phyloP scores from a whole-genome alignment of 768 basidiomycete species.

The Lactifluus piperatus region DNA sequence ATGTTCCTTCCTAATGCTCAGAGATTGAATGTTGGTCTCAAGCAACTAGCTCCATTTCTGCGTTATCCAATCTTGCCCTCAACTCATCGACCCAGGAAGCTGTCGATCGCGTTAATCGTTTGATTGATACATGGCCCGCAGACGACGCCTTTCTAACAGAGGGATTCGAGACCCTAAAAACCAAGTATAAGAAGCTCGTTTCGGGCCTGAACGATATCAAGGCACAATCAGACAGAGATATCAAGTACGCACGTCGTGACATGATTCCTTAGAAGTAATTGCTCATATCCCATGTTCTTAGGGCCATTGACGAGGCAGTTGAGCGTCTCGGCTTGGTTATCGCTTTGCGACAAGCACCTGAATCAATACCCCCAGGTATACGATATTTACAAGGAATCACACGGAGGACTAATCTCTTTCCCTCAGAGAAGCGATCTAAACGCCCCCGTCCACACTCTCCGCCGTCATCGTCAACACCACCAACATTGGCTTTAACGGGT shows the following conservation, averaged over 20 bases:
- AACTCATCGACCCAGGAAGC: constrained; percentile 45
- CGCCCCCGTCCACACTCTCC: constrained; percentile 68
- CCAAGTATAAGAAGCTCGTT: constrained; percentile 51
- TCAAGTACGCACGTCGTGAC: constrained; percentile 36
- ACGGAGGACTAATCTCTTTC: background rate
- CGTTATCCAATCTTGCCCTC: constrained; percentile 45
- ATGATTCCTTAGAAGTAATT: constrained; percentile 3
- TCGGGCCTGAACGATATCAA: constrained; percentile 58
- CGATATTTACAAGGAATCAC: background rate
- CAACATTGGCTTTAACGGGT: constrained; percentile 23
- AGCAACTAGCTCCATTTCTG: constrained; percentile 49
- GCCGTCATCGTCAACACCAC: constrained; percentile 38
- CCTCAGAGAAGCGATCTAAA: constrained; percentile 52
- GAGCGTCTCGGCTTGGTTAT: constrained; percentile 64
- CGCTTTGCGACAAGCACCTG: constrained; percentile 64
- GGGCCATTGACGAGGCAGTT: constrained; percentile 62
- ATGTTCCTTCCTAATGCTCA: constrained; percentile 26
- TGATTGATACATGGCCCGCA: constrained; percentile 61
- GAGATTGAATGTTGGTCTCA: constrained; percentile 74
- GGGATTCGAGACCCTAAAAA: constrained; percentile 55
- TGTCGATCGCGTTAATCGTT: constrained; percentile 63
- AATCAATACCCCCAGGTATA: constrained; percentile 39
- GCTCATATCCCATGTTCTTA: constrained; percentile 25
- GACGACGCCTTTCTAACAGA: constrained; percentile 64
- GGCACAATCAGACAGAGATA: constrained; percentile 49